A percentile compares a stretch with the other conserved stretches of the same genome.
These are phyloP conservation scores for Euphorbia neoarborescens DNA, from an alignment of 441 rosid genomes.

Conservation along the genomic window DNA sequence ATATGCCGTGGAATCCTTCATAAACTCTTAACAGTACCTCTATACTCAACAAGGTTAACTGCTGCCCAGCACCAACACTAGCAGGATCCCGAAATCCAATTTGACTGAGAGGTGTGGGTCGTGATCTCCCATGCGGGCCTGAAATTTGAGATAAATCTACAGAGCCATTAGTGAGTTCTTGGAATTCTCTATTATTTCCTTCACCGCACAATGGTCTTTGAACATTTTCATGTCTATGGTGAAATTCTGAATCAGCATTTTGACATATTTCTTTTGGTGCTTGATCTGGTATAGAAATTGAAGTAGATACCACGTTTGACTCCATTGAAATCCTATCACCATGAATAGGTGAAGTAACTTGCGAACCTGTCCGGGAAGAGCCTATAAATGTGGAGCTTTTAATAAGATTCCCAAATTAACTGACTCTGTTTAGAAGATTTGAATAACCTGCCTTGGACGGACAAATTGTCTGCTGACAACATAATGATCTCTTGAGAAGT, in stretches of 20 bases:
- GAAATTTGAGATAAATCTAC: slow-evolving; percentile 85
- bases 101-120: slow-evolving; percentile 86
- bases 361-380: slow-evolving; percentile 30
- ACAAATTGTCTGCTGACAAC: slow-evolving; percentile 20
- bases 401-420: slow-evolving; percentile 12
- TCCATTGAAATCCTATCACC: slow-evolving; percentile 24
- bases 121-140: slow-evolving; percentile 69
- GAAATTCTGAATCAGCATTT: slow-evolving; percentile 27
- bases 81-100: slow-evolving; percentile 96
- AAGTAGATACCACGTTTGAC: slow-evolving; percentile 26
- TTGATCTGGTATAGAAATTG: slow-evolving; percentile 26
- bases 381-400: slow-evolving; percentile 27
- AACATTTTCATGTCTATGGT: slow-evolving; percentile 20
- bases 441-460: slow-evolving; percentile 31
- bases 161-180: slow-evolving; percentile 25
- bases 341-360: slow-evolving; percentile 29
- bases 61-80: slow-evolving; percentile 92
- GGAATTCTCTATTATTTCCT: slow-evolving; percentile 27
- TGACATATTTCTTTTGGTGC: slow-evolving; percentile 25
- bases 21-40: slow-evolving; percentile 49
- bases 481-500: slow-evolving; percentile 22
- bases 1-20: slow-evolving; percentile 11
- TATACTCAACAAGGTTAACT: slow-evolving; percentile 72
- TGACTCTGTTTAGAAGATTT: slow-evolving; percentile 13
- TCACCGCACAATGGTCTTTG: slow-evolving; percentile 28